Base-by-base conservation (phyloP, 108 stramenopile species). In the Fistulifera pelliculosa region DNA sequence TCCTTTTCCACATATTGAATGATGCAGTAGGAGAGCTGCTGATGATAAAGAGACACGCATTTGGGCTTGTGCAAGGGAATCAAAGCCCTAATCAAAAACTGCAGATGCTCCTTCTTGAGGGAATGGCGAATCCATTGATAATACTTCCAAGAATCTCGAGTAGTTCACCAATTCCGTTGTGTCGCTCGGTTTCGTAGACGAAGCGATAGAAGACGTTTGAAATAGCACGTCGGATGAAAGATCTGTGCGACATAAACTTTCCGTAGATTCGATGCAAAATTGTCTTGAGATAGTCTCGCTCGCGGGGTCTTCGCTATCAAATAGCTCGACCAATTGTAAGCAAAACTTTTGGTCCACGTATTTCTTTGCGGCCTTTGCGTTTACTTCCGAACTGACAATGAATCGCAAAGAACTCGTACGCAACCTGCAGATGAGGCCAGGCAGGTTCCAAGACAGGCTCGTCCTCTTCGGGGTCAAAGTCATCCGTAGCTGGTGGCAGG, bases 1-100 rank as follows among this genome's bases (percentile, higher is more conserved):
- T 99, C 99, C 76, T 99, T 99, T 71, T 98, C 99, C 19, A 98
- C 94, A 69, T 97, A 99, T 71, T 99, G 99, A 60, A 95, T 94
- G 66, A 99, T 90, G 73, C 99, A 99, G 73, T 98, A 99, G 25
- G 95, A 96, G 22, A 99, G 83, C 62, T 99, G 99, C 70, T 98
- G 97, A 56, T 99, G 99, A 63, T 99, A 99, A 18, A 95, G 60
- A 13, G 81, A 74, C n/a, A 99, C 91, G 60, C 92, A 93, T 60
- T 93, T 93, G 38, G 99, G 96, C 59, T 96, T 98, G 87, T 98
- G 97, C 16, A 99, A 76, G 0, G 99, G 99, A 41, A 99, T 94
- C 42, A 99, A 73, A 2, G 96, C 96, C 40, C 91, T 69, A 31
- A 91, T 76, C 24, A 98, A 80, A 65, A 99, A 98, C 49, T 85